Evolutionary conservation across 1,284 basidiomycete species (phyloP).

Genomic region (Inonotus hispidus): DNA sequence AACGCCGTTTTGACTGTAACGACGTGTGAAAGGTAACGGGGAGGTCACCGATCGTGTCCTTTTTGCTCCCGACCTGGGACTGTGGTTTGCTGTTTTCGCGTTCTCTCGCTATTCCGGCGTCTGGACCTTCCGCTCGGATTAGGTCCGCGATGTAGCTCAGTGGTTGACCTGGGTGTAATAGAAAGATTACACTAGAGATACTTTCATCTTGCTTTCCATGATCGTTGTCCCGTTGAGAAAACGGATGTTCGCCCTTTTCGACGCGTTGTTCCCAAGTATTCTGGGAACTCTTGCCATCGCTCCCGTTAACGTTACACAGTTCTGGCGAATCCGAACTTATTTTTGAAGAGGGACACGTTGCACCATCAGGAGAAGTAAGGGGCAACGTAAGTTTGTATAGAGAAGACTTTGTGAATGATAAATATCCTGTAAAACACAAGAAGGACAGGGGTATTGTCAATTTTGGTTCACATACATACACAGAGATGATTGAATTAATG

Average conservation of each 20-base stretch:
- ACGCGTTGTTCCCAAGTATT: slow-evolving; percentile 11
- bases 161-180: slow-evolving; percentile 18
- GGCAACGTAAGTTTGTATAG: slow-evolving; percentile 19
- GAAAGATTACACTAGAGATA: slow-evolving; percentile 11
- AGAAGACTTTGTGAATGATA: slow-evolving; percentile 18
- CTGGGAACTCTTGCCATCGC: neutral
- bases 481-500: neutral
- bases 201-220: neutral
- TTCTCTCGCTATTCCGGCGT: neutral
- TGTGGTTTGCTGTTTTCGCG: neutral
- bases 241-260: slow-evolving; percentile 4
- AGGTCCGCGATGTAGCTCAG: slow-evolving; percentile 18
- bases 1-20: slow-evolving; percentile 24
- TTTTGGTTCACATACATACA: neutral
- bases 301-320: neutral
- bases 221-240: neutral
- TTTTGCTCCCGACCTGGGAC: neutral
- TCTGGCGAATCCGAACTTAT: neutral
- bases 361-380: slow-evolving; percentile 1
- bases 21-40: slow-evolving; percentile 14
- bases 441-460: neutral
- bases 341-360: neutral
- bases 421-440: slow-evolving; percentile 14
- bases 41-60: neutral
- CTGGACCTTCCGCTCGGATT: slow-evolving; percentile 11